Evolutionary conservation across 1,284 basidiomycete species (phyloP), one percentile per base, ranked within the genome.

Genomic region (Rhodotorula mucilaginosa): DNA sequence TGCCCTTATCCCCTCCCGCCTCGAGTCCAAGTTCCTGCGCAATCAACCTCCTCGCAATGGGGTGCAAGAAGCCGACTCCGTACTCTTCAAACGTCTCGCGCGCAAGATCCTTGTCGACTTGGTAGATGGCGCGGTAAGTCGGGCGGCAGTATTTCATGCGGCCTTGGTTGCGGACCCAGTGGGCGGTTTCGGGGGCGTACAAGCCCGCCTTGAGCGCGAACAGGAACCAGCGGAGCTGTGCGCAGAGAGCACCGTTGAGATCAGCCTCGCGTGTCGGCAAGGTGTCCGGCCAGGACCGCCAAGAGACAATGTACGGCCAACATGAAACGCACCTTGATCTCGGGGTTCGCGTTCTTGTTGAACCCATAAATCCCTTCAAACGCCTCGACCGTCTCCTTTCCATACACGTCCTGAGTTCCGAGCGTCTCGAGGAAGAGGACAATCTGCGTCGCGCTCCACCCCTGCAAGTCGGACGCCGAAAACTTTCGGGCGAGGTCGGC

Each of bases 41-140:
- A 74, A 92, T 89, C 77, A 90, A 77, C 78, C 84, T 86, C 76
- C 86, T 82, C 44, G 90, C 90, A 71, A 92, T 90, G 0, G 90
- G 89, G 81, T 92, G 90, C 83, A 91, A 93, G 68, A 79, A 74
- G 19, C 58, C n/a, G 10, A 79, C 78, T 21, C 65, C 71, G 18
- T 75, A 61, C 8, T 81, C 80, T 2, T 81, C 78, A 26, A 83
- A 82, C 31, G 83, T 82, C 74, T 87, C 82, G 61, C 77, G 76
- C 2, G 94, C 90, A 48, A 93, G 81, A 29, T 83, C 82, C 23
- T 82, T 80, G 79, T 93, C 85, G 29, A 90, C 88, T 68, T 85
- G 77, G 71, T 64, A 65, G n/a, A 79, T 49, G 8, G 73, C 72
- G 18, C 66, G 64, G 26, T 76, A 76, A 5, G 87, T 82, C 0